Conservation (phyloP, 306 rosid species). For the Fragaria nilgerrensis region DNA sequence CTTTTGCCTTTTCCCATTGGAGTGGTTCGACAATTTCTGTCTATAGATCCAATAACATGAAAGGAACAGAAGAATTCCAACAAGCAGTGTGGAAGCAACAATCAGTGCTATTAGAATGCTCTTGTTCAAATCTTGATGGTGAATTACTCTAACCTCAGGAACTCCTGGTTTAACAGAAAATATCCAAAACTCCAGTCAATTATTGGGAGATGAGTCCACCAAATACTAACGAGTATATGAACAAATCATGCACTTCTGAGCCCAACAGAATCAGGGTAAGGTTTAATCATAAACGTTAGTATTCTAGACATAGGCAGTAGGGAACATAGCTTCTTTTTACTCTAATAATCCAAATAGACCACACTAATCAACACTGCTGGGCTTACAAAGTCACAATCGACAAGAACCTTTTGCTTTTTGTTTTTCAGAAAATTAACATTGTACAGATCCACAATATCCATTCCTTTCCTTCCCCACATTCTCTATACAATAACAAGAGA, state of each 20-base stretch:
- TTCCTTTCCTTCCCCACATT: background rate
- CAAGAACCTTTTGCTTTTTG: background rate
- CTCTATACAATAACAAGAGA: constrained; percentile 22
- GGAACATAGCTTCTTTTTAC: background rate
- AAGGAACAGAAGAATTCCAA: constrained; percentile 51
- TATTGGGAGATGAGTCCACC: background rate
- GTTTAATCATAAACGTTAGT: no score
- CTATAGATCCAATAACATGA: constrained; percentile 53
- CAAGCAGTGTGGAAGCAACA: constrained; percentile 69
- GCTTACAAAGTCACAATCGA: background rate
- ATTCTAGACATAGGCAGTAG: background rate
- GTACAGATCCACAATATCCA: constrained; percentile 9
- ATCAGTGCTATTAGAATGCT: constrained; percentile 61
- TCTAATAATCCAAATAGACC: background rate
- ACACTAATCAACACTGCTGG: background rate
- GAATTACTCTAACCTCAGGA: constrained; percentile 47
- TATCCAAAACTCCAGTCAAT: background rate
- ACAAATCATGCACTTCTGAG: background rate
- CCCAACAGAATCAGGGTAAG: background rate
- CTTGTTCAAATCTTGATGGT: constrained; percentile 66
- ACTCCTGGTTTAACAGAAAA: constrained; percentile 44
- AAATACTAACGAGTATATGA: background rate
- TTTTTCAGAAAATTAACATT: constrained; percentile 5
- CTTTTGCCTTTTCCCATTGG: constrained; percentile 38
- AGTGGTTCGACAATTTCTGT: constrained; percentile 33